These are phyloP conservation scores for Xylaria sp. DNA, from an alignment of 2,329 filamentous ascomycete genomes.

Conservation along the genomic window DNA sequence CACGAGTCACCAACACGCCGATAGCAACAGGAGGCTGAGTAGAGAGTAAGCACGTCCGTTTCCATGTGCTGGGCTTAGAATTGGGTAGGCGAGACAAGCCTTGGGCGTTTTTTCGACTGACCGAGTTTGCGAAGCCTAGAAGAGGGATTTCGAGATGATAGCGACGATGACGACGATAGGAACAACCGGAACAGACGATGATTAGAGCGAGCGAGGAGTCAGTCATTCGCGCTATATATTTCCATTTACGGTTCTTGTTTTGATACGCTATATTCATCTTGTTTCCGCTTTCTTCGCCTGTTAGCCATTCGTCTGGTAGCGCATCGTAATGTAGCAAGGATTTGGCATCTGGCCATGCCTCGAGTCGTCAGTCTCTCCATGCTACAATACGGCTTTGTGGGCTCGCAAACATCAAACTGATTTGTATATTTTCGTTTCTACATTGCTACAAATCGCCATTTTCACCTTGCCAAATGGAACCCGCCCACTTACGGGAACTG, in stretches of 20 bases:
- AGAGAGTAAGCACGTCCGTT: conserved; percentile 67
- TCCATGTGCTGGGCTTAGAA: conserved; percentile 19
- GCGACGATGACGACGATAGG: conserved; percentile 72
- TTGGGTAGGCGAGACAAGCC: neutral
- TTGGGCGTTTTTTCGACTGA: conserved; percentile 37
- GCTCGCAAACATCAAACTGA: neutral
- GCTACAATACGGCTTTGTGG: neutral
- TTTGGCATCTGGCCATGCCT: neutral
- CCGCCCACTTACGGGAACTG: too few relatives aligned
- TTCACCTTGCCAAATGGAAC: too few relatives aligned
- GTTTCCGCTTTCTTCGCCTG: neutral
- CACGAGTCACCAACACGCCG: conserved; percentile 53
- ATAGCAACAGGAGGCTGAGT: conserved; percentile 73
- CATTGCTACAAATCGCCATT: neutral
- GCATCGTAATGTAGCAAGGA: neutral
- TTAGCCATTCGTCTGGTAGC: neutral
- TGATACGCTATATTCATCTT: neutral
- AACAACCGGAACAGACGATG: conserved; percentile 37
- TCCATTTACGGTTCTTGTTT: conserved; percentile 10
- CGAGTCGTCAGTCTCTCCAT: neutral
- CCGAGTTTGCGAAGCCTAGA: conserved; percentile 63
- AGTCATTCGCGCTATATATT: conserved; percentile 19
- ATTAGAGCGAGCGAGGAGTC: conserved; percentile 26
- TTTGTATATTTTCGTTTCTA: neutral
- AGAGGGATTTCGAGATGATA: conserved; percentile 79